Evolutionary conservation across 2,329 filamentous ascomycete genomes (phyloP).

Genomic region (Blastomyces gilchristii): DNA sequence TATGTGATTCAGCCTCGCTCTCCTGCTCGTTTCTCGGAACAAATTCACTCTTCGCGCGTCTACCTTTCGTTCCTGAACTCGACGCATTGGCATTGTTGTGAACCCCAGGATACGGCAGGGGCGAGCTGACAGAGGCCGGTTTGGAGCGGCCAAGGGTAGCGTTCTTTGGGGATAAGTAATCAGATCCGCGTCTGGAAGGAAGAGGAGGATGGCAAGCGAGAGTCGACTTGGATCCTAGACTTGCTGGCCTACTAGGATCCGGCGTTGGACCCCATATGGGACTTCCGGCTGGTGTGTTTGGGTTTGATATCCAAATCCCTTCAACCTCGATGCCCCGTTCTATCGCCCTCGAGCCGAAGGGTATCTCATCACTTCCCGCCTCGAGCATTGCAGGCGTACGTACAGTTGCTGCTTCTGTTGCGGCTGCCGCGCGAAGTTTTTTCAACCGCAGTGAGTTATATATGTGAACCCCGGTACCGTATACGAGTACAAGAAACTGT

Average conservation of each 20-base stretch:
- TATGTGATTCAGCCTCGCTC: background rate
- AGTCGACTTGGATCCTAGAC: constrained; percentile 3
- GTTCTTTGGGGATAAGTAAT: background rate
- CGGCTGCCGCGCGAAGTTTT: constrained; percentile 54
- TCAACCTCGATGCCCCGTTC: constrained; percentile 75
- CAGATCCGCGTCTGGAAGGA: background rate
- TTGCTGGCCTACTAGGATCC: constrained; percentile 14
- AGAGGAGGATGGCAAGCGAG: background rate
- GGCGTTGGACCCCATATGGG: constrained; percentile 19
- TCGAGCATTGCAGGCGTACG: constrained; percentile 41
- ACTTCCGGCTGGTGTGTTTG: constrained; percentile 27
- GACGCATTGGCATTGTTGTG: background rate
- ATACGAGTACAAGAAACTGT: constrained; percentile 53
- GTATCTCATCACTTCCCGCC: constrained; percentile 55
- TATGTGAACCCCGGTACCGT: constrained; percentile 56
- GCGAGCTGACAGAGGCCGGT: background rate
- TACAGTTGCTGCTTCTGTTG: constrained; percentile 42
- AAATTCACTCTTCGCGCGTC: background rate
- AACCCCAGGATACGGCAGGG: background rate
- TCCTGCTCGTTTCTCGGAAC: background rate
- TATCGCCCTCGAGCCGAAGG: constrained; percentile 77
- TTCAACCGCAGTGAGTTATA: constrained; percentile 48
- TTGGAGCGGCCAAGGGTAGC: background rate
- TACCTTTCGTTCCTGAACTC: background rate
- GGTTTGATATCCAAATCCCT: constrained; percentile 65